Base-by-base conservation (phyloP, 1,284 basidiomycete species). In the Leccinum ponderosum region DNA sequence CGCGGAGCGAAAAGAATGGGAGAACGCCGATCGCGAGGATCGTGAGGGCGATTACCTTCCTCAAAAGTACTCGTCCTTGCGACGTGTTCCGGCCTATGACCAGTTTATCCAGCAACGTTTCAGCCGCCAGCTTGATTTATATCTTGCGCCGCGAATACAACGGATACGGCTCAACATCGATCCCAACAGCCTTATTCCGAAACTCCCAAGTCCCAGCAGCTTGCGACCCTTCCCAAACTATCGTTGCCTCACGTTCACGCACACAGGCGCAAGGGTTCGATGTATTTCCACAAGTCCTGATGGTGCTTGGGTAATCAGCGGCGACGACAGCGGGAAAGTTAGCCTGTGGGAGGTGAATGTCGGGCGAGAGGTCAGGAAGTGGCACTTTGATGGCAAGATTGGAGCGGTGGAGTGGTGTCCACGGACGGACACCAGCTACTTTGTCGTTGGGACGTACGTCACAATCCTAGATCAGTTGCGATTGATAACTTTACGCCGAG, bases 331-430 rank as follows among this genome's bases (percentile, higher is more conserved):
- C 67, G 97, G 97, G 6, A 76, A 87, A 27, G 91, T 98, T 12
- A 85, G 91, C 64, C 77, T 99, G 53, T 99, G 96, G 96, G 97
- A 99, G 75, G 85, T 92, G n/a, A 89, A 88, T 44, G 90, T 97
- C 52, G 97, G 97, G 7, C 83, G 93, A 63, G 94, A 96, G 74
- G 87, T 97, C 15, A 93, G 91, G 76, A 83, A 87, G 66, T 99
- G 96, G 95, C 86, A 87, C 69, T 86, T 98, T 65, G 84, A 86
- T 59, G 80, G 84, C 64, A 92, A 91, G 67, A 85, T 99, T 61
- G 92, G 94, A 59, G 84, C 92, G 42, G 77, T 98, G 22, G 93
- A 94, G 63, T 99, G 97, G 97, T 97, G 93, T 73, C 97, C 97
- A 27, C 87, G 94, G 72, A 83, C 80, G 62, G 94, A 97, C 68